Percentiles rank a stretch among this genome's conserved stretches.
Conservation (phyloP, 2,329 filamentous ascomycete genomes). For the Alternaria conjuncta region DNA sequence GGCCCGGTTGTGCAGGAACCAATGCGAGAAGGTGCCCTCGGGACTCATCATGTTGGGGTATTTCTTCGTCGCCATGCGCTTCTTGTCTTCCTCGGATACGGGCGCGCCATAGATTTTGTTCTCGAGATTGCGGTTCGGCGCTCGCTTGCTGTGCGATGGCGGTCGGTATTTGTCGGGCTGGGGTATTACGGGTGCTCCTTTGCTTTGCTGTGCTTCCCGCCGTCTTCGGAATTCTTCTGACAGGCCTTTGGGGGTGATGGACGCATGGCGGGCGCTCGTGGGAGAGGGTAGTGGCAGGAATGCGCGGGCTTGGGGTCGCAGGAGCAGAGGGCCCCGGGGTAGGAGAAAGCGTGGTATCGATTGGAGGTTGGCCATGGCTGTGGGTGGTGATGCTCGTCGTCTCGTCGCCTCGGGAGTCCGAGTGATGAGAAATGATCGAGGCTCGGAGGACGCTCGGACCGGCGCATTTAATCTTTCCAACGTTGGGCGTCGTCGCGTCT, state of each 20-base stretch:
- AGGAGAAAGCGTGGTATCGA: slow-evolving; percentile 47
- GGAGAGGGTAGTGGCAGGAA: slow-evolving; percentile 22
- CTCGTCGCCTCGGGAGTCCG: slow-evolving; percentile 27
- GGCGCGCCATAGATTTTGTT: slow-evolving; percentile 78
- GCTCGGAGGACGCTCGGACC: slow-evolving; percentile 25
- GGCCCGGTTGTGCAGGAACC: slow-evolving; percentile 77
- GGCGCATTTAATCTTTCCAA: slow-evolving; percentile 6
- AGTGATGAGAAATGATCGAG: slow-evolving; percentile 9
- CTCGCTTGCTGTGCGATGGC: slow-evolving; percentile 81
- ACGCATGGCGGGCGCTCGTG: slow-evolving; percentile 40
- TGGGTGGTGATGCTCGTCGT: slow-evolving; percentile 19
- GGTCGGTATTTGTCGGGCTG: slow-evolving; percentile 91
- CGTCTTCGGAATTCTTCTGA: slow-evolving; percentile 39
- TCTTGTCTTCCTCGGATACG: slow-evolving; percentile 68
- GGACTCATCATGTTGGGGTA: slow-evolving; percentile 93
- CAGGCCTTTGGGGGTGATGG: slow-evolving; percentile 34
- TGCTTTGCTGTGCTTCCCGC: slow-evolving; percentile 41
- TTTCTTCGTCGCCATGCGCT: slow-evolving; percentile 70
- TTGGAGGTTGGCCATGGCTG: slow-evolving; percentile 40
- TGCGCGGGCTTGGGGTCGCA: slow-evolving; percentile 30
- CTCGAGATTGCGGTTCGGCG: slow-evolving; percentile 61
- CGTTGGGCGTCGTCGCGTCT: neutral
- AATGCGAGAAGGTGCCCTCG: slow-evolving; percentile 79
- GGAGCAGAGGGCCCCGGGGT: slow-evolving; percentile 31
- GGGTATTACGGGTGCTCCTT: slow-evolving; percentile 65